These are phyloP conservation scores for Suillus brevipes DNA, from an alignment of 768 basidiomycete genomes.

Conservation along the genomic window DNA sequence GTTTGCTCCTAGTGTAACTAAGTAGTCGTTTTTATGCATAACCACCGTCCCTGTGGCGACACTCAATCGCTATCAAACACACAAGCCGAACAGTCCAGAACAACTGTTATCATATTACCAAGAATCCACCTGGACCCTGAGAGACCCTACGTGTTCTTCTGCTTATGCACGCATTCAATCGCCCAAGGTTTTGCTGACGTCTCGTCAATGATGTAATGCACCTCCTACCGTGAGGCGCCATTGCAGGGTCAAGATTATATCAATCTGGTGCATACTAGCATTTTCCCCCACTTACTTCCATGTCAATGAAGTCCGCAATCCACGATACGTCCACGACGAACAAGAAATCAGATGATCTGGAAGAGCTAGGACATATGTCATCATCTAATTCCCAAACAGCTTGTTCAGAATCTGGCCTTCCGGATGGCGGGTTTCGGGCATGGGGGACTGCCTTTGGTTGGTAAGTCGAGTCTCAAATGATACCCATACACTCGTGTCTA, in stretches of 20 bases:
- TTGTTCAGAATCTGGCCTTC: not conserved
- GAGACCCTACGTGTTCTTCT: not conserved
- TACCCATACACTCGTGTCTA: not conserved
- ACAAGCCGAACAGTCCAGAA: not conserved
- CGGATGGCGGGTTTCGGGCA: slow-evolving; percentile 13
- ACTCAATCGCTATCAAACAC: not conserved
- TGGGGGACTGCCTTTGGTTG: slow-evolving; percentile 16
- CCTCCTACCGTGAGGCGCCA: not conserved
- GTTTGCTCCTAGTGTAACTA: not conserved
- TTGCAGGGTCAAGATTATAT: not conserved
- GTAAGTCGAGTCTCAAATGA: slow-evolving; percentile 4
- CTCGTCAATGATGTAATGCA: not conserved
- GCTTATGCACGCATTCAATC: not conserved
- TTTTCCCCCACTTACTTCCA: not conserved
- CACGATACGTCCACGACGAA: not conserved
- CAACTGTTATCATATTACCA: not conserved
- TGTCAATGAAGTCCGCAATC: not conserved
- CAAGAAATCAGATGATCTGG: not conserved
- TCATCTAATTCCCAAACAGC: not conserved
- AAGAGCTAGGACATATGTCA: not conserved
- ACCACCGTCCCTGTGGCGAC: not conserved
- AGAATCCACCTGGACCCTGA: not conserved
- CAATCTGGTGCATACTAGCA: not conserved
- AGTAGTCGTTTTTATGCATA: not conserved
- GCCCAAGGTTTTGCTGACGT: not conserved